Evolutionary conservation across 2,329 filamentous ascomycete genomes (phyloP), one percentile per base, ranked within the genome.

Genomic region (Colletotrichum karsti): DNA sequence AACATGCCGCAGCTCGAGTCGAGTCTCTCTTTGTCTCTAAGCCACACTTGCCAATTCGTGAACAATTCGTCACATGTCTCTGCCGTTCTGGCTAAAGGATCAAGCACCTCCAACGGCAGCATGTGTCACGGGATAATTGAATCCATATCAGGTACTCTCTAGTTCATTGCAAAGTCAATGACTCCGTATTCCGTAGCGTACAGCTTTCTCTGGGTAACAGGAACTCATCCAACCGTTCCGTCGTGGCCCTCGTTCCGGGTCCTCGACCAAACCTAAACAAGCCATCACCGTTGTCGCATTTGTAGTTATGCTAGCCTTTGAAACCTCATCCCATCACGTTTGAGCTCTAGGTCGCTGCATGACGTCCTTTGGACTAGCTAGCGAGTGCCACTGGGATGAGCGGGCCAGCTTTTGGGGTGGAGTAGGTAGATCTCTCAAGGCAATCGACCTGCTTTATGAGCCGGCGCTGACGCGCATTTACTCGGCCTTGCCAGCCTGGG

Each of bases 401-500:
- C 30, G 44, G 63, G 39, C 66, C 37, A 69, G 66, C 66, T 56
- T 44, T 50, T 62, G 42, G 61, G 37, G 51, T 41, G 26, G 60
- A 26, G 55, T 56, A 67, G 63, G 66, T 39, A 28, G 57, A 62
- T 67, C 48, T 66, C 56, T 60, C 48, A 69, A 56, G 66, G 62
- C 48, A 69, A 69, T 60, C 66, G 28, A 68, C 65, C 65, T 65
- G 18, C 20, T 59, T 41, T 26, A 48, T 58, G 65, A 68, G 65
- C 46, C 46, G 48, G 54, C 46, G 46, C 53, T 39, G 12, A 22
- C n/a, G 48, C 55, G 53, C 53, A 30, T 76, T 86, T 90, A 92
- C 81, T 92, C 89, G 75, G 85, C 82, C 83, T 91, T 93, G 84
- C 92, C 94, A 80, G 91, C 94, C 88, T 96, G 94, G 76, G 93